Percentiles rank a stretch among this genome's conserved stretches.
phyloP scores from a whole-genome alignment of 257 asterid genomes.

The Nicotiana tomentosiformis region DNA sequence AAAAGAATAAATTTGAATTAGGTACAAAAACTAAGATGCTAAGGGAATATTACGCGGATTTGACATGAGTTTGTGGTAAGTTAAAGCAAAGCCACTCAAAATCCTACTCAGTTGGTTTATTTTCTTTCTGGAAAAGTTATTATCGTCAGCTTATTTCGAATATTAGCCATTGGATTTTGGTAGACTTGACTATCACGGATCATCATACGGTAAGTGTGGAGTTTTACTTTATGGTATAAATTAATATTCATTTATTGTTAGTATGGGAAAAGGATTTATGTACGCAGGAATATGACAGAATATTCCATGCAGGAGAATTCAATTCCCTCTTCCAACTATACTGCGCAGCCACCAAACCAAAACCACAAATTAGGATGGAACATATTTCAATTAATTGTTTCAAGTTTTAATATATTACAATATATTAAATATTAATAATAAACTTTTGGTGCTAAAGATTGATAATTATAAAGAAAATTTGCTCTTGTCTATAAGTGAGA shows the following conservation, averaged over 20 bases:
- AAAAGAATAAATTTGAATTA: conserved; percentile 9
- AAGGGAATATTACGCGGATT: conserved; percentile 42
- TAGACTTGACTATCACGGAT: neutral
- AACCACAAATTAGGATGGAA: too few relatives aligned
- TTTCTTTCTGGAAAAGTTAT: neutral
- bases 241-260: too few relatives aligned
- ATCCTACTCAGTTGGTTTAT: neutral
- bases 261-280: too few relatives aligned
- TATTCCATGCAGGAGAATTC: conserved; percentile 3
- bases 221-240: neutral
- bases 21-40: conserved; percentile 25
- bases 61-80: conserved; percentile 5
- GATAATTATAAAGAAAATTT: too few relatives aligned
- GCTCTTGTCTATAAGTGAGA: too few relatives aligned
- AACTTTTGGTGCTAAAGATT: too few relatives aligned
- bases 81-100: conserved; percentile 9
- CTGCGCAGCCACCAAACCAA: too few relatives aligned
- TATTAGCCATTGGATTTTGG: conserved; percentile 17
- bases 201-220: neutral
- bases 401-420: too few relatives aligned
- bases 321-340: neutral
- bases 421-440: too few relatives aligned
- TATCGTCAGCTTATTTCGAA: neutral
- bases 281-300: conserved; percentile 8
- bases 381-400: too few relatives aligned